Conservation (phyloP, 1,284 basidiomycete species). For the Cutaneotrichosporon cutaneum region DNA sequence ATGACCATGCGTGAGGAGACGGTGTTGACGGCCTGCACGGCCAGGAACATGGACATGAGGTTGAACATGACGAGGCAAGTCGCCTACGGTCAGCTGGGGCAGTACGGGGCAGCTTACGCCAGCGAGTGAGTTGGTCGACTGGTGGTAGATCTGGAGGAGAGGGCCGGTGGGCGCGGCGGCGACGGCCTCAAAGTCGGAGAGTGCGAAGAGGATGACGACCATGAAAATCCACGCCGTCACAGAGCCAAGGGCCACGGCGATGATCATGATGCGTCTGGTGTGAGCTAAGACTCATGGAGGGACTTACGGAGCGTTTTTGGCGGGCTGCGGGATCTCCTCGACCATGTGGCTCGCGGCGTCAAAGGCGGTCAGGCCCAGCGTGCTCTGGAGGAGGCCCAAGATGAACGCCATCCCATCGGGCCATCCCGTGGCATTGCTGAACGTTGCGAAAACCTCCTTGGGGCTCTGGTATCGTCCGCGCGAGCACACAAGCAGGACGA, state of each 20-base stretch:
- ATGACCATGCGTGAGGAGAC: conserved; percentile 66
- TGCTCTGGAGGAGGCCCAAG: conserved; percentile 46
- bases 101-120: conserved; percentile 13
- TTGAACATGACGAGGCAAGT: conserved; percentile 55
- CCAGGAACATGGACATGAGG: conserved; percentile 46
- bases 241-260: conserved; percentile 37
- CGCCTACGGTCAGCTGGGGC: conserved; percentile 13
- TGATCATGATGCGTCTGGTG: conserved; percentile 36
- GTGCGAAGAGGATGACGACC: conserved; percentile 38
- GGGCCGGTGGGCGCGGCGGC: conserved; percentile 16
- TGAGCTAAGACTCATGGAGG: not conserved
- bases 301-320: conserved; percentile 34
- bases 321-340: conserved; percentile 46
- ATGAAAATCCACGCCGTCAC: conserved; percentile 40
- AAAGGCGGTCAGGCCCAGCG: conserved; percentile 18
- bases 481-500: conserved; percentile 25
- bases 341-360: conserved; percentile 48
- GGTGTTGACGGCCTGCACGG: conserved; percentile 57
- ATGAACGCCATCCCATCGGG: conserved; percentile 43
- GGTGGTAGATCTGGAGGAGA: conserved; percentile 27
- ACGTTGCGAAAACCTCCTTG: conserved; percentile 47
- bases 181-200: conserved; percentile 17
- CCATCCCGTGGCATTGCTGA: conserved; percentile 36
- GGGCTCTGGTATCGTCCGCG: conserved; percentile 39
- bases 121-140: conserved; percentile 32